These are phyloP conservation scores for Ceratocystis colombiana DNA, from an alignment of 2,329 filamentous ascomycete species.

Conservation along the genomic window DNA sequence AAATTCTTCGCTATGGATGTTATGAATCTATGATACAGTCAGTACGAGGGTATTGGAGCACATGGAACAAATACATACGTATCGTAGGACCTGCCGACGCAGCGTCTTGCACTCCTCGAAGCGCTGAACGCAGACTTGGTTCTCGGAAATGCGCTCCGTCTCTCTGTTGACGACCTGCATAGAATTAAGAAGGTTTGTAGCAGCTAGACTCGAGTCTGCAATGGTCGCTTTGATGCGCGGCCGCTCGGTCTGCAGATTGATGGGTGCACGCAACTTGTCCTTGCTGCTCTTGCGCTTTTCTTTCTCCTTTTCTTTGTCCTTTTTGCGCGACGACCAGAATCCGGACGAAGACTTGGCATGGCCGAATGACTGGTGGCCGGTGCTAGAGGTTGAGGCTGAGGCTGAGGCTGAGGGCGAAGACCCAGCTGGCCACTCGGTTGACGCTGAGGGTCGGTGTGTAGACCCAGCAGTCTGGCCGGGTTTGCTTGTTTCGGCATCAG, in stretches of 20 bases:
- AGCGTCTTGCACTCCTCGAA: conserved; percentile 84
- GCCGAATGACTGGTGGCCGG: conserved; percentile 25
- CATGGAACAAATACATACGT: conserved; percentile 42
- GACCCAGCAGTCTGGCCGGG: neutral
- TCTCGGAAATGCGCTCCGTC: conserved; percentile 75
- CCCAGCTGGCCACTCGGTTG: conserved; percentile 2
- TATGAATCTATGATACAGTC: conserved; percentile 55
- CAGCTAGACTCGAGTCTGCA: conserved; percentile 76
- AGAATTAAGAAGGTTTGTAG: conserved; percentile 81
- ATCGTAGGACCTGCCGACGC: conserved; percentile 73
- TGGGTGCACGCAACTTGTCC: conserved; percentile 52
- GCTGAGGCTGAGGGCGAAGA: conserved; percentile 26
- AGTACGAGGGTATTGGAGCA: neutral
- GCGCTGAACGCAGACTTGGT: conserved; percentile 58
- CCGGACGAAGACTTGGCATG: conserved; percentile 35
- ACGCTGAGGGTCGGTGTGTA: conserved; percentile 3
- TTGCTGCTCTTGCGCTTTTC: conserved; percentile 38
- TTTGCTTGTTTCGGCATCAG: conserved; percentile 34
- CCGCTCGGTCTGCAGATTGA: conserved; percentile 81
- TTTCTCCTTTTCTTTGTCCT: conserved; percentile 41
- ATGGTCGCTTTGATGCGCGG: conserved; percentile 79
- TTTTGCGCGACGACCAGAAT: conserved; percentile 39
- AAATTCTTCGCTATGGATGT: conserved; percentile 83
- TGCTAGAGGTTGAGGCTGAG: neutral
- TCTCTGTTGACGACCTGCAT: conserved; percentile 88